These are phyloP conservation scores for Papiliotrema terrestris DNA, from an alignment of 1,284 basidiomycete species.

Conservation along the genomic window DNA sequence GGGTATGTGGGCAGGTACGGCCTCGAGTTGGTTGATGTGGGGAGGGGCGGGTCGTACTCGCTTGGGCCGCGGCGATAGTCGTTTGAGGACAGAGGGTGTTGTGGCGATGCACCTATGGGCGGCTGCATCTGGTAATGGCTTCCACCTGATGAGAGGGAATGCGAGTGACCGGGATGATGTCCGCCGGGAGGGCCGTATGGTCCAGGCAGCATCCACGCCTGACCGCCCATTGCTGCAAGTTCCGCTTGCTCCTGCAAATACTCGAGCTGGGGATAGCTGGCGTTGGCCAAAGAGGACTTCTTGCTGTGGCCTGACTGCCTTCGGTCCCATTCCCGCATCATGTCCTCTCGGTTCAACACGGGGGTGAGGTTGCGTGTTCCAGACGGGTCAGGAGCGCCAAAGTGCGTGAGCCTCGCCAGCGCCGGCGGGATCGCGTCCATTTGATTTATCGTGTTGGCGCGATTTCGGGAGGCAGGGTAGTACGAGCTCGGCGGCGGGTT, in stretches of 20 bases:
- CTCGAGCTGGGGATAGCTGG: constrained; percentile 81
- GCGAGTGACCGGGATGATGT: constrained; percentile 8
- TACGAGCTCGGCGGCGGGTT: constrained; percentile 58
- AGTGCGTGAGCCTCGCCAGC: constrained; percentile 77
- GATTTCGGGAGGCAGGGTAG: constrained; percentile 60
- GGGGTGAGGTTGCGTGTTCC: constrained; percentile 73
- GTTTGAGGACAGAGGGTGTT: constrained; percentile 8
- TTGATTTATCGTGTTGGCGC: constrained; percentile 80
- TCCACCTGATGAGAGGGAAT: constrained; percentile 18
- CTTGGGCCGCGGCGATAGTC: constrained; percentile 24
- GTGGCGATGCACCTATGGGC: constrained; percentile 31
- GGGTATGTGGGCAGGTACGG: constrained; percentile 44
- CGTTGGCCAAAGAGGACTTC: constrained; percentile 40
- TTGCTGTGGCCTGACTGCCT: constrained; percentile 49
- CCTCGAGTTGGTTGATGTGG: constrained; percentile 9
- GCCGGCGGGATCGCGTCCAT: constrained; percentile 90
- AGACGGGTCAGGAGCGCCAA: constrained; percentile 71
- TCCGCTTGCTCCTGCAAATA: constrained; percentile 89
- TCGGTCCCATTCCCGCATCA: constrained; percentile 84
- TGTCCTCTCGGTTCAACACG: constrained; percentile 82
- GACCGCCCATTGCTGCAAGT: constrained; percentile 56
- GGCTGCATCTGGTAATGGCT: constrained; percentile 43
- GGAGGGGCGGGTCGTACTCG: constrained; percentile 32
- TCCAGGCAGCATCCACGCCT: constrained; percentile 41
- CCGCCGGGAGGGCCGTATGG: constrained; percentile 20